A percentile compares a stretch with the other conserved stretches of the same genome.
These are phyloP conservation scores for Arthrocladium fulminans DNA, from an alignment of 2,329 filamentous ascomycete genomes.

Conservation along the genomic window DNA sequence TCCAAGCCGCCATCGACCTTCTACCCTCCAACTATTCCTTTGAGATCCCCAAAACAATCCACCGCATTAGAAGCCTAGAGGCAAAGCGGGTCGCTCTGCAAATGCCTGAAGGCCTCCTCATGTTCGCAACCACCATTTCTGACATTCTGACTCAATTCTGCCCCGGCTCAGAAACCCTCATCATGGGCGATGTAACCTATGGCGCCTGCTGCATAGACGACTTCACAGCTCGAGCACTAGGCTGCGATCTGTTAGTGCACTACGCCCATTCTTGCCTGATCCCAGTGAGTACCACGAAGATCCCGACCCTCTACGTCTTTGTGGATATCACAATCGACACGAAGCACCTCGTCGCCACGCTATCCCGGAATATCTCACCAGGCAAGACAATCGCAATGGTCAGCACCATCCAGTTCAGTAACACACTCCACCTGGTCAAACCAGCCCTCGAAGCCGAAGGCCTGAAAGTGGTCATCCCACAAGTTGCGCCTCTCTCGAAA, in stretches of 20 bases:
- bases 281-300: conserved; percentile 90
- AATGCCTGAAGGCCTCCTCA: conserved; percentile 86
- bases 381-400: conserved; percentile 87
- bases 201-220: conserved; percentile 98
- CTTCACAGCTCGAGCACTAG: conserved; percentile 87
- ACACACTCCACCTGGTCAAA: conserved; percentile 80
- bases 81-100: conserved; percentile 86
- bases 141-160: conserved; percentile 95
- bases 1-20: conserved; percentile 78
- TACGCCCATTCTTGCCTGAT: conserved; percentile 97
- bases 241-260: conserved; percentile 89
- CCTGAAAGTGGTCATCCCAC: conserved; percentile 77
- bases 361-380: conserved; percentile 77
- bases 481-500: conserved; percentile 85
- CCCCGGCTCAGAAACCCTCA: conserved; percentile 79
- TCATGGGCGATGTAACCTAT: conserved; percentile 99
- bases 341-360: conserved; percentile 71
- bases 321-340: conserved; percentile 97
- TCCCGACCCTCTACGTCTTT: conserved; percentile 95
- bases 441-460: conserved; percentile 71
- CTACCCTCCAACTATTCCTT: conserved; percentile 96
- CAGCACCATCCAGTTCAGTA: conserved; percentile 97
- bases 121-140: conserved; percentile 95
- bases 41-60: conserved; percentile 96
- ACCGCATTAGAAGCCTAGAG: conserved; percentile 72